These are phyloP conservation scores for Sphagnum contortum DNA, from an alignment of 225 moss, liverwort and hornwort genomes.

Conservation along the genomic window DNA sequence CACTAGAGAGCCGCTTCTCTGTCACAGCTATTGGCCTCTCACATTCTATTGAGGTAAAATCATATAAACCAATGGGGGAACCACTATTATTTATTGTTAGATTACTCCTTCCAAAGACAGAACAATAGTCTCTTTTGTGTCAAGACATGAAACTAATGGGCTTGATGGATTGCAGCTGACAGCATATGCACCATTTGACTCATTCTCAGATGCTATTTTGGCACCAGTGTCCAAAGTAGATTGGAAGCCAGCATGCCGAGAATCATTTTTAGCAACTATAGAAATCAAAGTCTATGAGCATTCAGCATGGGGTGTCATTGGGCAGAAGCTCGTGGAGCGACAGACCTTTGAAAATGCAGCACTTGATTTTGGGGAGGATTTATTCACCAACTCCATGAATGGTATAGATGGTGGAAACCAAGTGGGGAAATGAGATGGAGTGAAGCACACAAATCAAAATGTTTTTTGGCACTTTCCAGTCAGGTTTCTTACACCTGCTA, in stretches of 20 bases:
- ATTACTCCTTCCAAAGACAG: too few relatives aligned
- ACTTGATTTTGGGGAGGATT: constrained; percentile 80
- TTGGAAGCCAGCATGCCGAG: constrained; percentile 77
- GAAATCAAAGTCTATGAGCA: constrained; percentile 67
- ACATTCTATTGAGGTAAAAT: constrained; percentile 45
- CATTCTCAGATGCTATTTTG: constrained; percentile 53
- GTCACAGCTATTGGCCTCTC: constrained; percentile 46
- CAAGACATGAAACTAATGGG: too few relatives aligned
- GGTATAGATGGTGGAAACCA: too few relatives aligned
- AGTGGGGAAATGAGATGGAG: too few relatives aligned
- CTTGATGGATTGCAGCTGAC: constrained; percentile 23
- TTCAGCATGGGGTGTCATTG: constrained; percentile 51
- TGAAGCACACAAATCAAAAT: too few relatives aligned
- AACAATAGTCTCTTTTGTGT: too few relatives aligned
- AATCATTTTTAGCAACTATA: constrained; percentile 57
- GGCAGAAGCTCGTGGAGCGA: constrained; percentile 37
- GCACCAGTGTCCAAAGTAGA: constrained; percentile 61
- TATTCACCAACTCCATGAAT: constrained; percentile 21
- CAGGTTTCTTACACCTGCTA: too few relatives aligned
- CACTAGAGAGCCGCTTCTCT: constrained; percentile 50
- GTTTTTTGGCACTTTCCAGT: too few relatives aligned
- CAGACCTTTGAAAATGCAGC: constrained; percentile 35
- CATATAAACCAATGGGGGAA: too few relatives aligned
- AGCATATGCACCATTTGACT: constrained; percentile 31
- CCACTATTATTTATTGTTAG: too few relatives aligned